Base-by-base conservation (phyloP, 1,139 yeast genomes). In the Geotrichum aggregatum region DNA sequence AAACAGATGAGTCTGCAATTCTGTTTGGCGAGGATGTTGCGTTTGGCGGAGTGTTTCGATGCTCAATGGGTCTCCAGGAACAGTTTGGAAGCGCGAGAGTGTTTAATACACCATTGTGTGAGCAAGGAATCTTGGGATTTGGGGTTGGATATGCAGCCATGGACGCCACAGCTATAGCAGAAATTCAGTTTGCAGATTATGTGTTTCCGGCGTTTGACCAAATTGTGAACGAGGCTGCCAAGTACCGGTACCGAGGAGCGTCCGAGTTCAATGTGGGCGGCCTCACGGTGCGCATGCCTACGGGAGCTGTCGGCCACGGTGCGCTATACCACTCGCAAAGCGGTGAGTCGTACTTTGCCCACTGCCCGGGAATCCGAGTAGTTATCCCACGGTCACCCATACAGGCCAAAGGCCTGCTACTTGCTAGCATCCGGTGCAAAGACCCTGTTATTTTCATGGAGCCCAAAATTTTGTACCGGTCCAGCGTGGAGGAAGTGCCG, bases 131-230 rank as follows among this genome's bases (percentile, higher is more conserved):
- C 22, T 67, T 66, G 4, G 72, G 72, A 7, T 68, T 68, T 53
- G 71, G 64, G 1, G 59, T 68, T 18, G 72, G 72, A 3, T 68
- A 68, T 52, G 71, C 72, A 1, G 68, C 71, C 11, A 64, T 63
- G 64, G 65, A 66, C 47, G 62, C 61, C 51, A 68, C 71, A 5
- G 71, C 70, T n/a, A 66, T 68, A 53, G 72, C 72, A 5, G 72
- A 68, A 52, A 60, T 68, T 52, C 72, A 68, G 57, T 68, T 68
- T 56, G 70, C 71, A 6, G 72, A 68, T 51, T 68, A 68, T 50
- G 72, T 68, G 10, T 68, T 66, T 54, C 72, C 72, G 3, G 72
- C 72, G 1, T 68, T 68, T 57, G 72, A 68, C 54, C 72, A 68
- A 58, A 63, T 68, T 43, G 71, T 68, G 42, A 68, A 66, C 48